phyloP scores from a whole-genome alignment of 164 flowering plant genomes.

The Magnolia kwangsiensis region DNA sequence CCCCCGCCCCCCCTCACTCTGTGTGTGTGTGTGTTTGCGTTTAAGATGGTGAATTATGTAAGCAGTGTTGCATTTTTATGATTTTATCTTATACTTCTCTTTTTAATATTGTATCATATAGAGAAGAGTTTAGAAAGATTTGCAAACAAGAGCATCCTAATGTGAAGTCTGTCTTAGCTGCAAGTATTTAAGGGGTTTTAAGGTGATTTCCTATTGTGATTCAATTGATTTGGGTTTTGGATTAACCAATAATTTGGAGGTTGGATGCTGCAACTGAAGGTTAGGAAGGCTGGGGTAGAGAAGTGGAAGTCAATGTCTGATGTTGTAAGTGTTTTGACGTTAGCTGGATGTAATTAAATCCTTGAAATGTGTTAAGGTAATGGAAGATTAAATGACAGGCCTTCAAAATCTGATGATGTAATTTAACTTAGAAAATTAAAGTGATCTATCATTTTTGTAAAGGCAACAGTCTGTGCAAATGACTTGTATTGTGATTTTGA shows the following conservation, averaged over 20 bases:
- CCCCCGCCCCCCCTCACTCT: constrained; percentile 28
- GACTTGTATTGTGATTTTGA: not conserved
- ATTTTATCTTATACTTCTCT: too few relatives aligned
- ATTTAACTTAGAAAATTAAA: too few relatives aligned
- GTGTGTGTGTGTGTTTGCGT: not conserved
- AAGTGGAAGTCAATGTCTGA: constrained; percentile 70
- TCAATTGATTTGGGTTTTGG: not conserved
- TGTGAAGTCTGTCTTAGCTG: constrained; percentile 67
- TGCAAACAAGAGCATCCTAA: constrained; percentile 64
- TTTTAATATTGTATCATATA: constrained; percentile 5
- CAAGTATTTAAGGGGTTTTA: constrained; percentile 11
- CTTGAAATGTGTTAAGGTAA: not conserved
- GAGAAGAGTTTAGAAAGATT: constrained; percentile 66
- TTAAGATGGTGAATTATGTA: not conserved
- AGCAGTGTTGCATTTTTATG: not conserved
- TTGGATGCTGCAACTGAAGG: constrained; percentile 32
- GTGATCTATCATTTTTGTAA: not conserved
- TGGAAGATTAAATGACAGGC: too few relatives aligned
- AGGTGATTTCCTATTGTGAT: not conserved
- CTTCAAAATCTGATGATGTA: too few relatives aligned
- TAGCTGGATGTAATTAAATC: not conserved
- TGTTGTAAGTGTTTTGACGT: constrained; percentile 39
- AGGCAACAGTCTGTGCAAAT: not conserved
- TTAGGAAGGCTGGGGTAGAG: constrained; percentile 81
- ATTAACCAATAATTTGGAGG: not conserved